Evolutionary conservation across 2,329 filamentous ascomycete species (phyloP), one percentile per base, ranked within the genome.

Genomic region (Diplodia corticola): DNA sequence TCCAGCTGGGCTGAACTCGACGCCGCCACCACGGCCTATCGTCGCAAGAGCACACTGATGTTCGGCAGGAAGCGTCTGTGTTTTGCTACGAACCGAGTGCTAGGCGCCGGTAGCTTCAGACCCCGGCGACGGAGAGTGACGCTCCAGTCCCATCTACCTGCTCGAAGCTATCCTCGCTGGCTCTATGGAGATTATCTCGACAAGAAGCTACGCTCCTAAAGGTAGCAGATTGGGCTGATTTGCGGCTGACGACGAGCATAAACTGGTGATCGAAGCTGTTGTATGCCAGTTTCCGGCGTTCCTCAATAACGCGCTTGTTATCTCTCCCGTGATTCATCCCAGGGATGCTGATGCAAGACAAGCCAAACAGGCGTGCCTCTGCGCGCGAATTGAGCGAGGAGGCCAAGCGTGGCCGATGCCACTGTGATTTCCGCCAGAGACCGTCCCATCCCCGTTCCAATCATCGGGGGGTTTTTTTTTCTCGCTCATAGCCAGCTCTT

Each of bases 31-130:
- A 63, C 57, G 57, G 46, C 64, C 54, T 53, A 54, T 66, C 64
- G 64, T 66, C 64, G 64, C 64, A 66, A 61, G 64, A 66, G 64
- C 76, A 78, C 76, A 78, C 74, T 76, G 71, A 74, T 72, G 69
- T 78, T 77, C 75, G 75, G 74, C 70, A 76, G 76, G 51, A 78
- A 78, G 71, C 77, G 74, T 77, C 77, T 80, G 80, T 81, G 79
- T 81, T 89, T 86, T 89, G 88, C 89, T 91, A 91, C 88, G 88
- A 85, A 88, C 79, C 80, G 80, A 85, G 86, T 87, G 86, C 88
- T 61, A 50, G 57, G 57, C 57, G 57, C 57, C 57, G 48, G 57
- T 49, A 49, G 57, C 57, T 24, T 61, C 57, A 65, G 46, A 37
- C 63, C 54, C 54, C 64, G 44, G 24, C 46, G 54, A 60, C 28